Evolutionary conservation across 108 stramenopile species (phyloP).

Genomic region (Skeletonema tropicum): DNA sequence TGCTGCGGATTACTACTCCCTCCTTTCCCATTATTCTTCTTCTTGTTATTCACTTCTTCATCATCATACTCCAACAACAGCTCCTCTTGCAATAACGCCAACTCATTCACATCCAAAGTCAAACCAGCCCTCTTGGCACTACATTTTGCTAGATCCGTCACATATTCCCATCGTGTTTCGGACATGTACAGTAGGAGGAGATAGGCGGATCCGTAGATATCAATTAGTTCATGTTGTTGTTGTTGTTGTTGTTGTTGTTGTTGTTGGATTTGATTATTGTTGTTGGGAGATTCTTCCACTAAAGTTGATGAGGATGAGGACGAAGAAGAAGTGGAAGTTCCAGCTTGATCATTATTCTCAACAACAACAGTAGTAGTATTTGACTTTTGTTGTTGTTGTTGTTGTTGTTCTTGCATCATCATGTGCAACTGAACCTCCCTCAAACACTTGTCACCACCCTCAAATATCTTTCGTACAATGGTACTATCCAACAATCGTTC

Average conservation of each 20-base stretch:
- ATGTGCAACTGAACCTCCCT: constrained; percentile 5
- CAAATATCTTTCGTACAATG: constrained; percentile 31
- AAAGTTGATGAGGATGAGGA: too few relatives aligned
- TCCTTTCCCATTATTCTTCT: constrained; percentile 4
- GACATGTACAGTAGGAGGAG: constrained; percentile 55
- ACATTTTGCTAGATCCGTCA: constrained; percentile 56
- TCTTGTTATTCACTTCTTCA: background rate
- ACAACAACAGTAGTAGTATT: background rate
- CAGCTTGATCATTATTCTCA: too few relatives aligned
- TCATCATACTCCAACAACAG: too few relatives aligned
- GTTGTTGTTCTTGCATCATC: background rate
- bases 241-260: background rate
- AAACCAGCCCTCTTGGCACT: constrained; percentile 60
- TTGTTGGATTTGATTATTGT: background rate
- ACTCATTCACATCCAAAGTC: constrained; percentile 74
- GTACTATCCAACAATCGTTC: constrained; percentile 34
- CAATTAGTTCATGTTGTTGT: constrained; percentile 20
- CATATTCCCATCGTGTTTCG: constrained; percentile 71
- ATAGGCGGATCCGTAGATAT: constrained; percentile 37
- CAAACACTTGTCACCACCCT: constrained; percentile 28
- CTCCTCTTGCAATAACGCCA: constrained; percentile 7
- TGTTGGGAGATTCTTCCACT: too few relatives aligned
- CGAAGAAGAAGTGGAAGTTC: too few relatives aligned
- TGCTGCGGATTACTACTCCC: background rate
- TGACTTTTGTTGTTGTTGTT: background rate